A percentile compares a stretch with the other conserved stretches of the same genome.
These are phyloP conservation scores for Monosporascus sp. DNA, from an alignment of 2,329 filamentous ascomycete species.

Conservation along the genomic window DNA sequence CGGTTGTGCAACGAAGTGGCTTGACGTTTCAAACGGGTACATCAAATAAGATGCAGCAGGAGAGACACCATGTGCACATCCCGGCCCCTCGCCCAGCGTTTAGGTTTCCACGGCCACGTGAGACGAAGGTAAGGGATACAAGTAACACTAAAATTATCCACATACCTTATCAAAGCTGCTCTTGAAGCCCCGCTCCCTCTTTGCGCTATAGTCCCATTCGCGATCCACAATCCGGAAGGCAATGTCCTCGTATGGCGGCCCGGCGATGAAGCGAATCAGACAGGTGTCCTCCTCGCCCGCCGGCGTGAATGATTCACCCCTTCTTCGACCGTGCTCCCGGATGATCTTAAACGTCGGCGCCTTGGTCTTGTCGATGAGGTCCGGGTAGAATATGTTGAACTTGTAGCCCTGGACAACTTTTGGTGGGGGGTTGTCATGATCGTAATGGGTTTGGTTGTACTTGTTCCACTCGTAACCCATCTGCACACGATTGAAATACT, in stretches of 20 bases:
- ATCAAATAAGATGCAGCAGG: conserved; percentile 6
- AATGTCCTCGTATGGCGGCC: conserved; percentile 93
- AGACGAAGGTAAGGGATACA: conserved; percentile 9
- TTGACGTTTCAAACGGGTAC: conserved; percentile 7
- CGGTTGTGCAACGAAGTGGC: conserved; percentile 8
- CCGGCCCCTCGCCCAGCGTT: not conserved
- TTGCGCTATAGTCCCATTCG: conserved; percentile 98
- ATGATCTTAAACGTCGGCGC: conserved; percentile 96
- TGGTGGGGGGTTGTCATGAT: conserved; percentile 94
- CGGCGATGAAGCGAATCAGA: conserved; percentile 90
- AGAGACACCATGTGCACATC: conserved; percentile 5
- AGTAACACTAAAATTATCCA: conserved; percentile 12
- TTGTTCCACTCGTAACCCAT: conserved; percentile 99
- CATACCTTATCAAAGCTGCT: conserved; percentile 96
- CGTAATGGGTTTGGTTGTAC: conserved; percentile 99
- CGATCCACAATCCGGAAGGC: conserved; percentile 97
- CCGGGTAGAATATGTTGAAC: conserved; percentile 99
- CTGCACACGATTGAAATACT: conserved; percentile 96
- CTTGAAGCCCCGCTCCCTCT: conserved; percentile 88
- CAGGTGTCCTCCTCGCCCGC: conserved; percentile 97
- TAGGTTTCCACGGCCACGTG: conserved; percentile 7
- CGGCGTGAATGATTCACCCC: conserved; percentile 86
- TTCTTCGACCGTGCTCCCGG: conserved; percentile 80
- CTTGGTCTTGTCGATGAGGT: conserved; percentile 90
- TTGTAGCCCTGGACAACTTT: conserved; percentile 99